phyloP scores from a whole-genome alignment of 306 rosid species.

The Vicia villosa region DNA sequence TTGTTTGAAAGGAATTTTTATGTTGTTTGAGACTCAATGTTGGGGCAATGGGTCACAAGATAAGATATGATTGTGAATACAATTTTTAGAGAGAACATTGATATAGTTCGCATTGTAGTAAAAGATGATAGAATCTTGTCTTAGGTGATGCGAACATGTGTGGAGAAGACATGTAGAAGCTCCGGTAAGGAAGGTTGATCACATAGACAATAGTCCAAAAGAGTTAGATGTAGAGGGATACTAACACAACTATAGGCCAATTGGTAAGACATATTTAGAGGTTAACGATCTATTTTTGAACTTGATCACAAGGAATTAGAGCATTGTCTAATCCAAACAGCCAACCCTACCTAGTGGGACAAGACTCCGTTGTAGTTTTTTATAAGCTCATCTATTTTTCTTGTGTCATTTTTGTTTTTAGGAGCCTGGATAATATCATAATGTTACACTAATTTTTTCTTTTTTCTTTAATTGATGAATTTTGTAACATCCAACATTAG shows the following conservation, averaged over 20 bases:
- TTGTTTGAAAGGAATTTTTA: too few species aligned
- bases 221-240: constrained; percentile 1
- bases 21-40: not conserved
- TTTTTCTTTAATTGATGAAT: not conserved
- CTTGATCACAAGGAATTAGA: not conserved
- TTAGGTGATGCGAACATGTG: not conserved
- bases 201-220: constrained; percentile 1
- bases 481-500: not conserved
- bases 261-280: not conserved
- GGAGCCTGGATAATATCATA: constrained; percentile 20
- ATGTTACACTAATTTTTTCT: not conserved
- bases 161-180: not conserved
- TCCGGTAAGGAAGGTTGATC: not conserved
- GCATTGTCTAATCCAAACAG: not conserved
- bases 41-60: not conserved
- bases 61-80: not conserved
- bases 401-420: constrained; percentile 5
- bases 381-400: constrained; percentile 8
- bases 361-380: not conserved
- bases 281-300: not conserved
- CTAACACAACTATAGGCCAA: not conserved
- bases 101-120: not conserved
- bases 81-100: not conserved
- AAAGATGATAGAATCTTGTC: constrained; percentile 1
- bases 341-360: not conserved